Base-by-base conservation (phyloP, 495 filamentous ascomycete genomes). In the Staphylotrichum tortipilum region DNA sequence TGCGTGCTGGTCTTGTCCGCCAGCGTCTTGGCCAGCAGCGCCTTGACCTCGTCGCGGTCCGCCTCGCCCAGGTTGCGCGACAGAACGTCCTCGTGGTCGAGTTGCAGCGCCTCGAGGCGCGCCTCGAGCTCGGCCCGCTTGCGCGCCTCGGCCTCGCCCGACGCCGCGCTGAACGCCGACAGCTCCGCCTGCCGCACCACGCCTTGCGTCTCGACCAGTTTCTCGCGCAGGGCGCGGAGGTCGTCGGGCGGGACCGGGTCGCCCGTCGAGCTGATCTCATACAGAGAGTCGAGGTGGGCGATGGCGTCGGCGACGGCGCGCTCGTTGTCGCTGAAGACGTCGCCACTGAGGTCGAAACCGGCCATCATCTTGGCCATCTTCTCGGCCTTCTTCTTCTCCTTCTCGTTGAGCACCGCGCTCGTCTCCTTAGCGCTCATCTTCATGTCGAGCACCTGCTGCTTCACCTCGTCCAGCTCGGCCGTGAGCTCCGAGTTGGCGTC, bases 321-420 rank as follows among this genome's bases (percentile, higher is more conserved):
- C 64, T 96, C 92, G 59, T 95, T 95, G 30, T 88, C 85, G 35
- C 86, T 92, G 68, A 96, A 89, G 14, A 88, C 80, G 47, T 96
- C 89, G 18, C 81, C 84, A 31, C 86, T 89, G 28, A 96, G 78
- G 61, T 97, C 90, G 54, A 98, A 96, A 6, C 91, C 87, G 41
- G 92, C 91, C 91, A 98, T 95, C 92, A 98, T 98, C 78, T 95
- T 88, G 23, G 92, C 92, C 92, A 98, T 98, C 64, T 89, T 88
- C 71, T 97, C 92, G 6, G 88, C 87, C 74, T 97, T 98, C 74
- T 89, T 90, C 76, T 88, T 90, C 68, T 97, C 92, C 73, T 97
- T 98, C 69, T 96, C 92, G 57, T 96, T 89, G 3, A 91, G 63
- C 12, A 83, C 84, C 2, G 87, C 87, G 24, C 79, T 84, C 4